phyloP scores from a whole-genome alignment of 2,329 filamentous ascomycete species.

The Chrysoporthe austroafricana region DNA sequence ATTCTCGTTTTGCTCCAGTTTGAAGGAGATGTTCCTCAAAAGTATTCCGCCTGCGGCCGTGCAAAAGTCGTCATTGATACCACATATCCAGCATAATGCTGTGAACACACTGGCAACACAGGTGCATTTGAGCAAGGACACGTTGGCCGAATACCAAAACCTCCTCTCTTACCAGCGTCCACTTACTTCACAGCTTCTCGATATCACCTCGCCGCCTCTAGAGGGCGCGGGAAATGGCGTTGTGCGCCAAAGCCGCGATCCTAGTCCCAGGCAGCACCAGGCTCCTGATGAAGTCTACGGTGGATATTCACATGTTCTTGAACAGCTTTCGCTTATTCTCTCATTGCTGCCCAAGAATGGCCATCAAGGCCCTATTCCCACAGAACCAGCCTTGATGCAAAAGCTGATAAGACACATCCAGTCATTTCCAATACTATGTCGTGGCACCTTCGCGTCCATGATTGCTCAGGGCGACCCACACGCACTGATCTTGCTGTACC shows the following conservation, averaged over 20 bases:
- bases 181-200: not conserved
- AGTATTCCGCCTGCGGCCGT: slow-evolving; percentile 25
- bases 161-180: not conserved
- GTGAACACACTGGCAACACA: slow-evolving; percentile 1
- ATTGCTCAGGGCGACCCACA: slow-evolving; percentile 20
- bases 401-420: slow-evolving; percentile 27
- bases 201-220: not conserved
- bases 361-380: not conserved
- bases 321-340: slow-evolving; percentile 24
- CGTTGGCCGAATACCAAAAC: not conserved
- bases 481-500: slow-evolving; percentile 28
- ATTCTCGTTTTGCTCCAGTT: slow-evolving; percentile 32
- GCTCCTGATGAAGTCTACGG: slow-evolving; percentile 8
- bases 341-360: slow-evolving; percentile 21
- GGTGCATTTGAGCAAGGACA: slow-evolving; percentile 11
- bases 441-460: slow-evolving; percentile 24
- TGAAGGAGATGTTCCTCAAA: slow-evolving; percentile 32
- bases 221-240: not conserved
- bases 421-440: slow-evolving; percentile 27
- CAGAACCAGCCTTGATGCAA: not conserved
- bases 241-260: not conserved
- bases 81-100: slow-evolving; percentile 15
- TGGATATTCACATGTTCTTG: slow-evolving; percentile 2
- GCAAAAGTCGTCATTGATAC: slow-evolving; percentile 20
- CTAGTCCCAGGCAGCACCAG: not conserved